A percentile compares a stretch with the other conserved stretches of the same genome.
phyloP scores from a whole-genome alignment of 257 asterid genomes.

The Scutellaria baicalensis region DNA sequence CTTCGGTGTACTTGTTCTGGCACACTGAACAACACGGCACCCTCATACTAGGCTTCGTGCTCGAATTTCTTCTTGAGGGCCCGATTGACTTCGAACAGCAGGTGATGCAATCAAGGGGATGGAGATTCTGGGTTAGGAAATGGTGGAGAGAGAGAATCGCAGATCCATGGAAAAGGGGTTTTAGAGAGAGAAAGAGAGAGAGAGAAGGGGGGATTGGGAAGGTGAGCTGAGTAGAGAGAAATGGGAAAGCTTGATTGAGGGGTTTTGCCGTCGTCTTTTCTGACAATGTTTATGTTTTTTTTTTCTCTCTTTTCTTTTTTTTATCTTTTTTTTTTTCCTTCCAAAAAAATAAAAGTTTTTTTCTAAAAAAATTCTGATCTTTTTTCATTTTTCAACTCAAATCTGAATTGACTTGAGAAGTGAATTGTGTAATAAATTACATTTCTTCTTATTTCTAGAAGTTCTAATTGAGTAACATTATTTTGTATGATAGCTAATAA shows the following conservation, averaged over 20 bases:
- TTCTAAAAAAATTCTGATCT: too few relatives aligned
- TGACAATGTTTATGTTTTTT: not conserved
- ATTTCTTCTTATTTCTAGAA: too few relatives aligned
- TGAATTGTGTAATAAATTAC: too few relatives aligned
- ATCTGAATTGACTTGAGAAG: too few relatives aligned
- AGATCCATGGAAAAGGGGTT: slow-evolving; percentile 26
- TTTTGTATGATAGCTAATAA: too few relatives aligned
- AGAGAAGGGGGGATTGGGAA: slow-evolving; percentile 14
- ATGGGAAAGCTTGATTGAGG: slow-evolving; percentile 26
- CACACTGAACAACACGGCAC: slow-evolving; percentile 87
- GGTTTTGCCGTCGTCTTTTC: slow-evolving; percentile 21
- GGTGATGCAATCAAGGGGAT: not conserved
- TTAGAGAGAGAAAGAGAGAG: slow-evolving; percentile 29
- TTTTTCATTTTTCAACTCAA: too few relatives aligned
- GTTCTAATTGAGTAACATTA: too few relatives aligned
- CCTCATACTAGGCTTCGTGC: slow-evolving; percentile 44
- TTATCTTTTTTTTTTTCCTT: not conserved
- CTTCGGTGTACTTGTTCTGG: slow-evolving; percentile 87
- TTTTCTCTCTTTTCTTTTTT: not conserved
- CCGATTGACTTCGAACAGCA: slow-evolving; percentile 2
- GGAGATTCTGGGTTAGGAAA: not conserved
- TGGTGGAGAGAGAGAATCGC: slow-evolving; percentile 11
- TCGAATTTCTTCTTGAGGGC: not conserved
- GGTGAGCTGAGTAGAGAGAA: slow-evolving; percentile 24
- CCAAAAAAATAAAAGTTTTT: too few relatives aligned